Evolutionary conservation across 306 rosid genomes (phyloP), one percentile per base, ranked within the genome.

Genomic region (Inga oerstediana): DNA sequence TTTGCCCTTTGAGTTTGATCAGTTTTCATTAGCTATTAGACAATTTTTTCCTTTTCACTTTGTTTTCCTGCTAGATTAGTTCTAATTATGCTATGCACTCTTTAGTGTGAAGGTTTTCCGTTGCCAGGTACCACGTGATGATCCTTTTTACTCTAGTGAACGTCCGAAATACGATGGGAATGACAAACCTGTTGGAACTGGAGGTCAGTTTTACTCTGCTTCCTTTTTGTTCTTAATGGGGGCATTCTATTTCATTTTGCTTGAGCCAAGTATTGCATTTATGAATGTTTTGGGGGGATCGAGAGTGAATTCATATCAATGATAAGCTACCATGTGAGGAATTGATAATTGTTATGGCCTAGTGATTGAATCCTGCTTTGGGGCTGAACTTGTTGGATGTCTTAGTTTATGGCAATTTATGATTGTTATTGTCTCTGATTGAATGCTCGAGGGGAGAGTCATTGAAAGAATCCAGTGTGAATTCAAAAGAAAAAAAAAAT

Each of bases 71-170:
- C 64, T 79, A 39, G 78, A 6, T 6, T 24, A 65, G 84, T 73
- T 74, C 87, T 84, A 80, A 84, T 83, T 77, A 9, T 76, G 79
- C 48, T 17, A 51, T 88, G 48, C 8, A 81, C 85, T 89, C 82
- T 66, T 43, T 76, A 95, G 99, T 87, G 97, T 93, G 91, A 93
- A 95, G 96, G 97, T 92, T 76, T 92, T 92, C 70, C 93, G 97
- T 51, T 84, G 93, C 84, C 97, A 93, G 73, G 78, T 96, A 77
- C 92, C 94, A 6, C 88, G 83, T 0, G 0, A 4, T 20, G 93
- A 95, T 89, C 91, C 98, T 9, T 93, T 95, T 83, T 95, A 93
- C 91, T 82, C 88, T 7, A 83, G 88, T 15, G 92, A 93, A 52
- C 68, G 87, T 43, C 98, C 92, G 7, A 72, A 82, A 79, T 74